phyloP scores from a whole-genome alignment of 768 basidiomycete genomes.

The Dacryopinax spathularia region DNA sequence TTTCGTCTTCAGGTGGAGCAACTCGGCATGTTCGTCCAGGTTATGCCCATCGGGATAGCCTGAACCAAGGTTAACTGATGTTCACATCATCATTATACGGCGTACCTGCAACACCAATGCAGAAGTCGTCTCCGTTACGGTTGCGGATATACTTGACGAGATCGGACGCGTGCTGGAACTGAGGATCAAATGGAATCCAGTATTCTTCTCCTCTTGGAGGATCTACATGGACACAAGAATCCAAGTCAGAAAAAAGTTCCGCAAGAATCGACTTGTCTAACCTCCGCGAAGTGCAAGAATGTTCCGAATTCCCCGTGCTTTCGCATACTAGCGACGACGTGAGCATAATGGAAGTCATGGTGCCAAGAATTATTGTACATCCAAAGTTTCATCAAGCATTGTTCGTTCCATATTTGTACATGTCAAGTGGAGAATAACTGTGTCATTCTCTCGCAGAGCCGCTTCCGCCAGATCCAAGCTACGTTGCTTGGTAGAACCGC shows the following conservation, averaged over 20 bases:
- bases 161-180: slow-evolving; percentile 73
- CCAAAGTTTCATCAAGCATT: slow-evolving; percentile 70
- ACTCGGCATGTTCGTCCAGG: slow-evolving; percentile 43
- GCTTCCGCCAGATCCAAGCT: slow-evolving; percentile 75
- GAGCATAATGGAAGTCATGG: slow-evolving; percentile 5
- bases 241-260: neutral
- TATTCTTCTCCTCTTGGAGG: slow-evolving; percentile 88
- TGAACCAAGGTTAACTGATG: slow-evolving; percentile 17
- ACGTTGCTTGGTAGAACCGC: slow-evolving; percentile 77
- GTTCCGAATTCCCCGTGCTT: slow-evolving; percentile 68
- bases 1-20: slow-evolving; percentile 66
- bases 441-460: slow-evolving; percentile 53
- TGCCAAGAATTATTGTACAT: slow-evolving; percentile 34
- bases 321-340: slow-evolving; percentile 42
- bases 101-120: slow-evolving; percentile 85
- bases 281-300: slow-evolving; percentile 88
- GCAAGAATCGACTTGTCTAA: slow-evolving; percentile 23
- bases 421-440: slow-evolving; percentile 86
- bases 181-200: slow-evolving; percentile 73
- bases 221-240: slow-evolving; percentile 35
- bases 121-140: slow-evolving; percentile 73
- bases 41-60: slow-evolving; percentile 87
- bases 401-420: slow-evolving; percentile 94
- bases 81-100: neutral
- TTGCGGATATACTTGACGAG: slow-evolving; percentile 83